A percentile compares a stretch with the other conserved stretches of the same genome.
Conservation (phyloP, 805 yeast species). For the Lipomyces sp. region DNA sequence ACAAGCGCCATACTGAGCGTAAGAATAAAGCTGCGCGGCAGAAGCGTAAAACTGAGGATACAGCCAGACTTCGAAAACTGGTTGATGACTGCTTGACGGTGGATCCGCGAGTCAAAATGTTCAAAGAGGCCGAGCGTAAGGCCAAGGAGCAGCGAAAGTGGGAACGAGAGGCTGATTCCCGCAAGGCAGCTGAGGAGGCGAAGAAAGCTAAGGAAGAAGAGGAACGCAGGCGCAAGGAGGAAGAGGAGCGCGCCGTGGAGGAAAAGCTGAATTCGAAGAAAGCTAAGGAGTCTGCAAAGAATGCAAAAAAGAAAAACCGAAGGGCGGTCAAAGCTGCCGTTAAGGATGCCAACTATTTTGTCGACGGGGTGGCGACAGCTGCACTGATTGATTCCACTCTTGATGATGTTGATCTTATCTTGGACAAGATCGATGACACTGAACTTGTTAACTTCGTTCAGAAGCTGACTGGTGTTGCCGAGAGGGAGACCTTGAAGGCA, state of each 20-base stretch:
- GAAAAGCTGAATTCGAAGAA: constrained; percentile 83
- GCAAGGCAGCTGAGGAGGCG: constrained; percentile 94
- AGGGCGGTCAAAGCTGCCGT: constrained; percentile 80
- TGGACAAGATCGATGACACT: constrained; percentile 80
- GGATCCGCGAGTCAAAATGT: constrained; percentile 93
- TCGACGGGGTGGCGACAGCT: constrained; percentile 63
- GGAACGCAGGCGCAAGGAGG: constrained; percentile 76
- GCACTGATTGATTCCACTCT: constrained; percentile 55
- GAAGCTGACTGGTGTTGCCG: constrained; percentile 61
- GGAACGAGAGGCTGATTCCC: constrained; percentile 97
- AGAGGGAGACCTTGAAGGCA: constrained; percentile 62
- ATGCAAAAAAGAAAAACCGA: constrained; percentile 94
- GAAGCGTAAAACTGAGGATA: constrained; percentile 97
- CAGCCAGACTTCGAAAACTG: constrained; percentile 80
- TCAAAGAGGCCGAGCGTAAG: constrained; percentile 92
- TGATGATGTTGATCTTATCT: constrained; percentile 75
- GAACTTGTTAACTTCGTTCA: constrained; percentile 76
- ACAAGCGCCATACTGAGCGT: constrained; percentile 97
- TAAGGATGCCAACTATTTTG: constrained; percentile 80
- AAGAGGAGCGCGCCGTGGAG: constrained; percentile 67
- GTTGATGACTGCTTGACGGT: constrained; percentile 86
- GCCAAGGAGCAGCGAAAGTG: constrained; percentile 94
- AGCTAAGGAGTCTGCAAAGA: constrained; percentile 91
- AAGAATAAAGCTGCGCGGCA: constrained; percentile 95
- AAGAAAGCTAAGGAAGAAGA: constrained; percentile 86